phyloP scores from a whole-genome alignment of 2,329 filamentous ascomycete species.

The Cordyceps cicadae region DNA sequence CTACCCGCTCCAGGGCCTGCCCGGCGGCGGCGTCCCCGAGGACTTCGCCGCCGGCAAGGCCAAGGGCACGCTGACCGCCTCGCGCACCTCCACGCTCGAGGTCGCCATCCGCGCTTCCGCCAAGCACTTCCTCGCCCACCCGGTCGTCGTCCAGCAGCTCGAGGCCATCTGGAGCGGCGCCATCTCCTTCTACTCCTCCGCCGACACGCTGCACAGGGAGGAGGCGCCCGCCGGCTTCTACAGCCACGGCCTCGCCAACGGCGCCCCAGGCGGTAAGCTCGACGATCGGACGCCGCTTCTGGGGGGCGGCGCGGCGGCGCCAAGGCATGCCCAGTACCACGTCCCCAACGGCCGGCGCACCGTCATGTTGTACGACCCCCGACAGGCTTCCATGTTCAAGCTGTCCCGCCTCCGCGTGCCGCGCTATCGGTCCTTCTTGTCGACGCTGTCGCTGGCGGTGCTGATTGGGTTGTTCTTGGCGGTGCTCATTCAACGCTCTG shows the following conservation, averaged over 20 bases:
- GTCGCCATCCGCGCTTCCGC: constrained; percentile 88
- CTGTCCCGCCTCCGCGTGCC: constrained; percentile 84
- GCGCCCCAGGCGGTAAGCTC: constrained; percentile 22
- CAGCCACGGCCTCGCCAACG: constrained; percentile 15
- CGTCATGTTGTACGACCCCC: constrained; percentile 81
- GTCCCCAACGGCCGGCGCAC: constrained; percentile 53
- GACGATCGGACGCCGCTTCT: constrained; percentile 46
- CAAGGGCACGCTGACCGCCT: constrained; percentile 48
- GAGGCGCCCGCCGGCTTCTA: constrained; percentile 20
- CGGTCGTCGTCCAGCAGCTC: constrained; percentile 86
- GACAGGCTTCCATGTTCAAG: constrained; percentile 85
- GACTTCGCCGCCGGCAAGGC: constrained; percentile 28
- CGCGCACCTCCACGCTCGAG: constrained; percentile 82
- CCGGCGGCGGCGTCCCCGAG: constrained; percentile 37
- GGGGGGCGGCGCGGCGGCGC: constrained; percentile 22
- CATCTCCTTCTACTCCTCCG: constrained; percentile 86
- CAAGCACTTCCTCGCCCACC: constrained; percentile 86
- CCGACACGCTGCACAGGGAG: constrained; percentile 72
- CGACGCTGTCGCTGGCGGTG: constrained; percentile 77
- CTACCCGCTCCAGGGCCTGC: constrained; percentile 77
- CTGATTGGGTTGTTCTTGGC: constrained; percentile 79
- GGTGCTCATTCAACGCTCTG: constrained; percentile 67
- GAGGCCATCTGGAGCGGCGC: constrained; percentile 96
- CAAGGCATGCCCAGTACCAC: constrained; percentile 25
- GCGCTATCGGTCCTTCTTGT: constrained; percentile 83